Conservation (phyloP, 2,329 filamentous ascomycete genomes). For the Penicillium vulpinum region DNA sequence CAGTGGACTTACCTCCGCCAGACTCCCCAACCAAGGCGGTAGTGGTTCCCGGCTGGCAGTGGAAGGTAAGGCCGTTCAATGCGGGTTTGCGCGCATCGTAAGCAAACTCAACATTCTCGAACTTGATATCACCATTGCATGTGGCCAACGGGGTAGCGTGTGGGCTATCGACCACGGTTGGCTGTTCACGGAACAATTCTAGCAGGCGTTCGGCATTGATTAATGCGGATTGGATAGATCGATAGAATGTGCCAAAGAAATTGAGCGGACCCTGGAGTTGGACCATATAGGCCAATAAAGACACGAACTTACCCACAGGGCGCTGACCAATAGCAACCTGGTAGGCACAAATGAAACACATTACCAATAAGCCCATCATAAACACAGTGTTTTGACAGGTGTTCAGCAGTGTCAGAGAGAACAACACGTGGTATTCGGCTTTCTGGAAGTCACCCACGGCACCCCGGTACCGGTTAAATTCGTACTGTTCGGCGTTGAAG, state of each 20-base stretch:
- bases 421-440: slow-evolving; percentile 73
- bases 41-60: slow-evolving; percentile 83
- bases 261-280: slow-evolving; percentile 80
- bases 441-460: slow-evolving; percentile 71
- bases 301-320: slow-evolving; percentile 69
- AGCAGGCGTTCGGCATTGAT: slow-evolving; percentile 95
- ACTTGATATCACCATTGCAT: slow-evolving; percentile 80
- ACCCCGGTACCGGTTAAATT: slow-evolving; percentile 70
- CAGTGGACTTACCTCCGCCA: slow-evolving; percentile 92
- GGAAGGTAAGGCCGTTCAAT: slow-evolving; percentile 78
- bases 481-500: slow-evolving; percentile 80
- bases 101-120: slow-evolving; percentile 85
- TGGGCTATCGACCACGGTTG: slow-evolving; percentile 79
- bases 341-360: slow-evolving; percentile 72
- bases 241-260: slow-evolving; percentile 92
- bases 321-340: slow-evolving; percentile 69
- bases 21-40: slow-evolving; percentile 96
- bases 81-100: slow-evolving; percentile 87
- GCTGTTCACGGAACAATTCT: slow-evolving; percentile 93
- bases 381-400: slow-evolving; percentile 78
- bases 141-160: slow-evolving; percentile 61
- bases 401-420: slow-evolving; percentile 77
- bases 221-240: slow-evolving; percentile 93
- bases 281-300: slow-evolving; percentile 72
- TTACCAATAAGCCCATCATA: slow-evolving; percentile 71